phyloP scores from a whole-genome alignment of 768 basidiomycete species.

The Holtermanniella nyarrowii region DNA sequence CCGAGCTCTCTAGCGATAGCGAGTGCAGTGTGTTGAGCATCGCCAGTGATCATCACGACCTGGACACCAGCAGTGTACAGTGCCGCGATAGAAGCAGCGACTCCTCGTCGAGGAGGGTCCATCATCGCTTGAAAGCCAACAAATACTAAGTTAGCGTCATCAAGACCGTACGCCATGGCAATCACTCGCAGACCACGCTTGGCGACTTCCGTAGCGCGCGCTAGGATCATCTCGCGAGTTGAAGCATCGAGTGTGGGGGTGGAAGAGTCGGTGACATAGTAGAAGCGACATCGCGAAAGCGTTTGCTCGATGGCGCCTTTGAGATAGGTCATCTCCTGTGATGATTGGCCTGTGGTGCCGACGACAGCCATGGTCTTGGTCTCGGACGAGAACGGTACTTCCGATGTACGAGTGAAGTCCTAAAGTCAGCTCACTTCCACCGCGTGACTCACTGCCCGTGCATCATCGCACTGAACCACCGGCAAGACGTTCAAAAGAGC shows the following conservation, averaged over 20 bases:
- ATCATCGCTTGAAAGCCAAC: conserved; percentile 90
- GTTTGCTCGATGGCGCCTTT: conserved; percentile 87
- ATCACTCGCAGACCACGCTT: conserved; percentile 72
- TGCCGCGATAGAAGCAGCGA: conserved; percentile 74
- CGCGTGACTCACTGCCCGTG: conserved; percentile 52
- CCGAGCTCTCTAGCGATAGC: conserved; percentile 81
- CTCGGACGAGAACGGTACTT: conserved; percentile 87
- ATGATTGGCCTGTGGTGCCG: conserved; percentile 49
- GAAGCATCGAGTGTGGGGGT: conserved; percentile 65
- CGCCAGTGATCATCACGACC: conserved; percentile 98
- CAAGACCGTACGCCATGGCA: conserved; percentile 78
- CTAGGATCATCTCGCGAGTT: conserved; percentile 57
- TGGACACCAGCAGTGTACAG: conserved; percentile 80
- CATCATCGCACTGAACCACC: conserved; percentile 58
- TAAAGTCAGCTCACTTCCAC: conserved; percentile 10
- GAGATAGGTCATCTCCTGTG: conserved; percentile 71
- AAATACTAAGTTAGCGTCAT: conserved; percentile 58
- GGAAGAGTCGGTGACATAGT: conserved; percentile 81
- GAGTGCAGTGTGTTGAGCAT: conserved; percentile 80
- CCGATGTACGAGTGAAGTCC: conserved; percentile 46
- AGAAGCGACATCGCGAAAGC: conserved; percentile 73
- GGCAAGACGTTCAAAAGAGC: conserved; percentile 72
- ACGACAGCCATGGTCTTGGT: conserved; percentile 87
- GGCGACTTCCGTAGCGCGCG: conserved; percentile 62
- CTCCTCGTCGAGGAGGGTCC: conserved; percentile 86